These are phyloP conservation scores for Plantago lanceolata DNA, from an alignment of 305 asterid genomes.

Conservation along the genomic window DNA sequence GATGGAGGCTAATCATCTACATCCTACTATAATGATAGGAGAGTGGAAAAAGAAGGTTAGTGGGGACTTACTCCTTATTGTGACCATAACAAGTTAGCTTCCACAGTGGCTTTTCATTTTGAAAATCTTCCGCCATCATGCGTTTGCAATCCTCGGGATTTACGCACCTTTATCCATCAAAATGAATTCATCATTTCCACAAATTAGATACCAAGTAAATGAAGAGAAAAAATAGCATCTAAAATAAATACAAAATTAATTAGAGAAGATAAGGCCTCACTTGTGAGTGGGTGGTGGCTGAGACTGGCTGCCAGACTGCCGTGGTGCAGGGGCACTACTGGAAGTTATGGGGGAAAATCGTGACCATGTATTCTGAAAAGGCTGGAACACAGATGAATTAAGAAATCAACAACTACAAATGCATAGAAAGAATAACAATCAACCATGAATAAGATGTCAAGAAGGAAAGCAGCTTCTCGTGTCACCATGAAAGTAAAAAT, in stretches of 20 bases:
- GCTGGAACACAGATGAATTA: slow-evolving; percentile 38
- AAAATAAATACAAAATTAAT: slow-evolving; percentile 1
- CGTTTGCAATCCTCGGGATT: slow-evolving; percentile 78
- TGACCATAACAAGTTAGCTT: slow-evolving; percentile 90
- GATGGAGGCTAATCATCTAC: neutral
- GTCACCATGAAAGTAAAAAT: neutral
- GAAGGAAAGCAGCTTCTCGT: slow-evolving; percentile 11
- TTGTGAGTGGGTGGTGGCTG: slow-evolving; percentile 48
- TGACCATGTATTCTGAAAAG: slow-evolving; percentile 78
- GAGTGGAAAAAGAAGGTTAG: slow-evolving; percentile 15
- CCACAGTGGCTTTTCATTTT: slow-evolving; percentile 81
- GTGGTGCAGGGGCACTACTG: slow-evolving; percentile 41
- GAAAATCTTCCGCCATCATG: slow-evolving; percentile 53
- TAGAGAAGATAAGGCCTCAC: slow-evolving; percentile 39
- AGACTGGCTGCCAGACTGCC: slow-evolving; percentile 54
- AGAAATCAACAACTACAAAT: slow-evolving; percentile 18
- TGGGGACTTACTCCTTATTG: slow-evolving; percentile 47
- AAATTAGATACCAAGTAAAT: slow-evolving; percentile 8
- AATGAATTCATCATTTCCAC: slow-evolving; percentile 25
- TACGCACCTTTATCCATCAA: slow-evolving; percentile 60
- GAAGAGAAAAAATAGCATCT: neutral
- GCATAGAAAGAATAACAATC: slow-evolving; percentile 12
- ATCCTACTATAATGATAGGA: neutral
- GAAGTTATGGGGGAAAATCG: slow-evolving; percentile 45
- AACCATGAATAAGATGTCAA: slow-evolving; percentile 2